Base-by-base conservation (phyloP, 768 basidiomycete genomes). In the Botryobasidium botryosum region DNA sequence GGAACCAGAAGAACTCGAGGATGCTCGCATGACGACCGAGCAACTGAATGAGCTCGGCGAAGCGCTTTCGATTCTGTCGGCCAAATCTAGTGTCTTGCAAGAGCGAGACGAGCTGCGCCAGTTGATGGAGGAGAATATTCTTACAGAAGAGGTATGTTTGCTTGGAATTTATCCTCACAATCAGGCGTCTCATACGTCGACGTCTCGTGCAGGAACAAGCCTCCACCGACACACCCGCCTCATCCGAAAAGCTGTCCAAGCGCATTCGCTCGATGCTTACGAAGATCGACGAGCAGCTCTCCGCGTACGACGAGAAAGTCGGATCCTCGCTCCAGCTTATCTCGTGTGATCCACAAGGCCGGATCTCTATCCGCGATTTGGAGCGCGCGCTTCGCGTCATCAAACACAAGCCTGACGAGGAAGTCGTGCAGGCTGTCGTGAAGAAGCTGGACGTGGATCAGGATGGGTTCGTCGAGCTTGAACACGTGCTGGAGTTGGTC, bases 11-110 rank as follows among this genome's bases (percentile, higher is more conserved):
- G 78, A n/a, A n/a, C n/a, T 42, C 26, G 56, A 75, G 25, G 75
- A 80, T 52, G 88, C 87, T n/a, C 79, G 87, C 35, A 96, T 99
- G 92, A 97, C 90, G 2, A 75, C 81, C 7, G 92, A 97, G 55
- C 91, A 99, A 55, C 70, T 99, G 20, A 82, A 80, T 57, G 94
- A 99, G 62, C 72, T 99, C 29, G 79, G 79, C 31, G 90, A 92
- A 52, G 90, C 91, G 2, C 65, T 97, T 45, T 77, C 81, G 3
- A 73, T 97, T 55, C 67, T 97, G 44, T 91, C 88, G 15, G 83
- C 92, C 47, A 90, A 83, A 60, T 92, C 87, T 3, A 84, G 81
- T 50, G 91, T 97, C 28, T 71, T 97, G 47, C 90, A 96, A 64
- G 94, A 99, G 62, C 79, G 92, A 29, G 78, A 82, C 52, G 94